phyloP scores from a whole-genome alignment of 805 yeast genomes.

The Lipomyces oligophaga region DNA sequence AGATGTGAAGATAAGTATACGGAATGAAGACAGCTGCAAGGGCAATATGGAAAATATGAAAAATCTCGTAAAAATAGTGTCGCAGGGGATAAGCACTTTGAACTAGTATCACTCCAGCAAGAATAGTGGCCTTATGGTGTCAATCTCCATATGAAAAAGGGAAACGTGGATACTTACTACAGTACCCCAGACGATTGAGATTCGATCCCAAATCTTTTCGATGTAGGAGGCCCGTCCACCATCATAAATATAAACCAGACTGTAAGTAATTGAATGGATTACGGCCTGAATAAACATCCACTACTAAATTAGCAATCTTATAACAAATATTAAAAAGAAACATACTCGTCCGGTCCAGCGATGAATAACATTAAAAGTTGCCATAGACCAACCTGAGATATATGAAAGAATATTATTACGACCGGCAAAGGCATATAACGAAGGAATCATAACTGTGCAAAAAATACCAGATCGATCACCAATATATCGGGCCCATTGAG shows the following conservation, averaged over 20 bases:
- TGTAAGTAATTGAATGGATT: constrained; percentile 58
- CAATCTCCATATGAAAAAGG: background rate
- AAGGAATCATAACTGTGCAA: constrained; percentile 43
- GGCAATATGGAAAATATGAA: constrained; percentile 55
- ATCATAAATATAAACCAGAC: constrained; percentile 36
- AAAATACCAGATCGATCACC: constrained; percentile 32
- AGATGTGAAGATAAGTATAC: constrained; percentile 56
- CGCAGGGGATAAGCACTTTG: constrained; percentile 9
- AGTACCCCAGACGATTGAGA: constrained; percentile 37
- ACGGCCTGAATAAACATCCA: constrained; percentile 30
- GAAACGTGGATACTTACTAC: constrained; percentile 33
- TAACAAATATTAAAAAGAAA: constrained; percentile 37
- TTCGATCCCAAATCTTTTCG: background rate
- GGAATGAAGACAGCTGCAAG: constrained; percentile 52
- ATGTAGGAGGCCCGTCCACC: constrained; percentile 38
- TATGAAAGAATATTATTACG: constrained; percentile 65
- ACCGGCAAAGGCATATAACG: constrained; percentile 60
- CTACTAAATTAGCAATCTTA: constrained; percentile 17
- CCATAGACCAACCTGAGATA: constrained; percentile 59
- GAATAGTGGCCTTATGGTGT: background rate
- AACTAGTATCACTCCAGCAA: constrained; percentile 6
- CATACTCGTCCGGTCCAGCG: constrained; percentile 48
- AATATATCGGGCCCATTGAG: constrained; percentile 9
- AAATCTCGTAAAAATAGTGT: constrained; percentile 50
- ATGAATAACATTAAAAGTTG: constrained; percentile 63